These are phyloP conservation scores for Raphanus sativus DNA, from an alignment of 345 rosid genomes.

Conservation along the genomic window DNA sequence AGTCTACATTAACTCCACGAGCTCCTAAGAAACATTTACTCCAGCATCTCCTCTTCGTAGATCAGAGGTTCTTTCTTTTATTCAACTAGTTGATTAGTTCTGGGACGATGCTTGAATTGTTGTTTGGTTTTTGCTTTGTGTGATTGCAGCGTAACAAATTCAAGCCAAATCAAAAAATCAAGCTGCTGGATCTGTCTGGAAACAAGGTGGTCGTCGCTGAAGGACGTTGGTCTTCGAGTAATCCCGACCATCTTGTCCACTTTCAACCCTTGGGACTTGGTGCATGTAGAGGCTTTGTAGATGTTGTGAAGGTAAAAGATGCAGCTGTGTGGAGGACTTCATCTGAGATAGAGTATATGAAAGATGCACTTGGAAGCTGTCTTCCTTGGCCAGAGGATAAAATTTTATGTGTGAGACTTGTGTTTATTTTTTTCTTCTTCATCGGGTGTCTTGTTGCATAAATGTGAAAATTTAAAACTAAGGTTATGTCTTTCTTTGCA, in stretches of 20 bases:
- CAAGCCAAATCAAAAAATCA: background rate
- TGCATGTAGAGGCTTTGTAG: background rate
- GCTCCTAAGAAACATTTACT: background rate
- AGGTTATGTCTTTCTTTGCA: background rate
- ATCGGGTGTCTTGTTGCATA: background rate
- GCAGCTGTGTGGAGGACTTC: background rate
- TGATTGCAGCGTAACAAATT: background rate
- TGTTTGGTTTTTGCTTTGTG: background rate
- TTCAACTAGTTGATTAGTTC: background rate
- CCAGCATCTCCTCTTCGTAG: background rate
- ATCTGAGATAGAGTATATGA: background rate
- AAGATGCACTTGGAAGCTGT: background rate
- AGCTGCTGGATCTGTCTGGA: background rate
- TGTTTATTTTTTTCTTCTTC: background rate
- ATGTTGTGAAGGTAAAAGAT: background rate
- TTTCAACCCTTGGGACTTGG: background rate
- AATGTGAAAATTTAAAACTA: background rate
- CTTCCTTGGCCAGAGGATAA: background rate
- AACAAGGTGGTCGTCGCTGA: background rate
- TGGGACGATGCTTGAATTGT: background rate
- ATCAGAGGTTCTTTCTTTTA: background rate
- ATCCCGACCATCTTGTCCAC: constrained; percentile 1
- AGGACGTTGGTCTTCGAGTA: background rate
- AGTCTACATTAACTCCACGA: background rate
- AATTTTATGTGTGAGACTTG: background rate